Conservation (phyloP, 768 basidiomycete genomes). For the Pleurotus sapidus region DNA sequence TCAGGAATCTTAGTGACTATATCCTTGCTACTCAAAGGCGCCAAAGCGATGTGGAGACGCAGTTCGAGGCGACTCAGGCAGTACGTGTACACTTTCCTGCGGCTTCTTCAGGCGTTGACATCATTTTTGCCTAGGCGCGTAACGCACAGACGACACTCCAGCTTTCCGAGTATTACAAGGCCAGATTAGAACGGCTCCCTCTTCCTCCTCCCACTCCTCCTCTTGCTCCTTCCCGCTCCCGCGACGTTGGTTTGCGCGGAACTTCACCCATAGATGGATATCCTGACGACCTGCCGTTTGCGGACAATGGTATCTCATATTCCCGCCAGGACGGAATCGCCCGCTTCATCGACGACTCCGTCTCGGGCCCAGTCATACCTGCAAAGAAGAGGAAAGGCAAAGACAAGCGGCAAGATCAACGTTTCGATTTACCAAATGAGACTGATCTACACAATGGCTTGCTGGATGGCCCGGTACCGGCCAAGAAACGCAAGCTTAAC, state of each 20-base stretch:
- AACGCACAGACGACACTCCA: conserved; percentile 60
- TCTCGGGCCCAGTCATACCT: not conserved
- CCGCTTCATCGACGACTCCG: conserved; percentile 1
- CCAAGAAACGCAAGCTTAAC: conserved; percentile 2
- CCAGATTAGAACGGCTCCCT: conserved; percentile 45
- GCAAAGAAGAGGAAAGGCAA: conserved; percentile 5
- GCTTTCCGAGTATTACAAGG: conserved; percentile 57
- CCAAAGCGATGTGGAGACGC: conserved; percentile 68
- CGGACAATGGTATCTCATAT: conserved; percentile 6
- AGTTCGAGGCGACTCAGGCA: conserved; percentile 68
- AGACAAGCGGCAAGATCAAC: not conserved
- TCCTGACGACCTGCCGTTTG: not conserved
- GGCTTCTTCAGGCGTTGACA: not conserved
- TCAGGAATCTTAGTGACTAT: conserved; percentile 65
- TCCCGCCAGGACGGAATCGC: not conserved
- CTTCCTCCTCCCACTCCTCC: conserved; percentile 30
- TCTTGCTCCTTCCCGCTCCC: conserved; percentile 15
- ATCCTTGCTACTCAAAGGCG: conserved; percentile 70
- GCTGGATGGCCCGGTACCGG: not conserved
- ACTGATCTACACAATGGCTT: not conserved
- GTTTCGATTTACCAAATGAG: not conserved
- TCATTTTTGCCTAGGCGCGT: conserved; percentile 51
- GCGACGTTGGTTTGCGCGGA: conserved; percentile 15
- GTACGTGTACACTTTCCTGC: not conserved
- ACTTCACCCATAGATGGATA: not conserved